phyloP scores from a whole-genome alignment of 352 stramenopile genomes.

The Blastocystis sp. region DNA sequence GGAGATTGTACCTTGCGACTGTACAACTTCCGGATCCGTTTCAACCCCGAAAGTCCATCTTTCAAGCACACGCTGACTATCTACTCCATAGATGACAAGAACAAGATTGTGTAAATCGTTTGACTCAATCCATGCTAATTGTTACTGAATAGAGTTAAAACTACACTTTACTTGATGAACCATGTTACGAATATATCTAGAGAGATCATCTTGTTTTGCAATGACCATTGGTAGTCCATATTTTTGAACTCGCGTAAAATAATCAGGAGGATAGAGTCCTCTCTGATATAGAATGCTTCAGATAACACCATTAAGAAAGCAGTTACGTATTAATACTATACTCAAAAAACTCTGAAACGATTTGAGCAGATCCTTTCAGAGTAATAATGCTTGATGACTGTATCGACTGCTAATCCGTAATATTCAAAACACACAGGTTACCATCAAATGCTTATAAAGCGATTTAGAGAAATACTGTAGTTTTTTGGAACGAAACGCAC shows the following conservation, averaged over 20 bases:
- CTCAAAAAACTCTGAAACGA: slow-evolving; percentile 98
- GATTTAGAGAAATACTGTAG: neutral
- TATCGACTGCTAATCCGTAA: neutral
- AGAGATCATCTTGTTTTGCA: slow-evolving; percentile 87
- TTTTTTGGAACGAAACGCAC: neutral
- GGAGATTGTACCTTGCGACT: neutral
- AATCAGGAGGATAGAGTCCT: slow-evolving; percentile 97
- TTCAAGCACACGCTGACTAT: slow-evolving; percentile 91
- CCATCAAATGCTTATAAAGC: neutral
- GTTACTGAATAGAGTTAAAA: neutral
- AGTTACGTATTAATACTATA: slow-evolving; percentile 91
- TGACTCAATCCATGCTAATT: slow-evolving; percentile 80
- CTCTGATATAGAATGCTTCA: slow-evolving; percentile 82
- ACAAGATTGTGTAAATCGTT: slow-evolving; percentile 92
- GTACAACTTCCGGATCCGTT: slow-evolving; percentile 63
- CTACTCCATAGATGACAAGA: slow-evolving; percentile 90
- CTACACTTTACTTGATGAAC: slow-evolving; percentile 78
- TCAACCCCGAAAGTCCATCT: slow-evolving; percentile 96
- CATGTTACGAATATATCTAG: slow-evolving; percentile 87
- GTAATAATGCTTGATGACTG: slow-evolving; percentile 85
- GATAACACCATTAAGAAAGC: neutral
- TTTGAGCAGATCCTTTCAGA: slow-evolving; percentile 93
- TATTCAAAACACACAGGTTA: neutral
- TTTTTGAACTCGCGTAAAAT: slow-evolving; percentile 90
- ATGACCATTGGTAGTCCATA: slow-evolving; percentile 97